Conservation (phyloP, 192 early-diverging fungal genomes). For the Linnemannia exigua region DNA sequence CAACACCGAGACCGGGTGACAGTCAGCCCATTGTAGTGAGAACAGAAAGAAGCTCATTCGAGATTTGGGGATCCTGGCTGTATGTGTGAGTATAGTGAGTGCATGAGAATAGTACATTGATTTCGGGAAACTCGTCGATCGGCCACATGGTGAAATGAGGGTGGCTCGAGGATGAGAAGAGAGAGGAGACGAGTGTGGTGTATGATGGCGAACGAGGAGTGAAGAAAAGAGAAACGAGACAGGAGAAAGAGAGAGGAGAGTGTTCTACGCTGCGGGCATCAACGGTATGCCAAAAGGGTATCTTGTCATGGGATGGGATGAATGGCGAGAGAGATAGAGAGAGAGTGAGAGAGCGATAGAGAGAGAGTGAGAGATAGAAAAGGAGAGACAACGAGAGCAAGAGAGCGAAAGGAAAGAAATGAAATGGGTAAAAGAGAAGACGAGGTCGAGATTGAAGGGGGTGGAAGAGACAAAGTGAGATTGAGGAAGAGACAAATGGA, state of each 20-base stretch:
- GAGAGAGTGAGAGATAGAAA: background rate
- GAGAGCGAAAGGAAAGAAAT: background rate
- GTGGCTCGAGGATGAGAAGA: background rate
- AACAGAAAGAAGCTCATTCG: background rate
- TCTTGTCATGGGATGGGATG: slow-evolving; percentile 16
- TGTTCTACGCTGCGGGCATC: background rate
- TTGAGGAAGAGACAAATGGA: background rate
- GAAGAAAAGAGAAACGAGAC: background rate
- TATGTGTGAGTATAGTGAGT: background rate
- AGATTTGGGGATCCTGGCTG: background rate
- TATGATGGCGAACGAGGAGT: background rate
- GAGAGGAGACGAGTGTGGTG: background rate
- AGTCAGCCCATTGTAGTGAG: background rate
- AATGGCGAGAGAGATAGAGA: background rate
- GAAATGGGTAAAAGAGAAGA: background rate
- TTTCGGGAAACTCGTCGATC: slow-evolving; percentile 56
- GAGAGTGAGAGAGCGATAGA: background rate
- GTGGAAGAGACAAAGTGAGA: background rate
- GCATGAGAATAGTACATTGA: slow-evolving; percentile 30
- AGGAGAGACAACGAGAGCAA: background rate
- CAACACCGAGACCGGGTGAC: background rate
- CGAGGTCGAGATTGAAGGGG: background rate
- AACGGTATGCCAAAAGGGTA: slow-evolving; percentile 1
- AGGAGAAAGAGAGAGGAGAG: slow-evolving; percentile 4
- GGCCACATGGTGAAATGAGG: slow-evolving; percentile 47